These are phyloP conservation scores for Arabidopsis arenosa DNA, from an alignment of 345 rosid genomes.

Conservation along the genomic window DNA sequence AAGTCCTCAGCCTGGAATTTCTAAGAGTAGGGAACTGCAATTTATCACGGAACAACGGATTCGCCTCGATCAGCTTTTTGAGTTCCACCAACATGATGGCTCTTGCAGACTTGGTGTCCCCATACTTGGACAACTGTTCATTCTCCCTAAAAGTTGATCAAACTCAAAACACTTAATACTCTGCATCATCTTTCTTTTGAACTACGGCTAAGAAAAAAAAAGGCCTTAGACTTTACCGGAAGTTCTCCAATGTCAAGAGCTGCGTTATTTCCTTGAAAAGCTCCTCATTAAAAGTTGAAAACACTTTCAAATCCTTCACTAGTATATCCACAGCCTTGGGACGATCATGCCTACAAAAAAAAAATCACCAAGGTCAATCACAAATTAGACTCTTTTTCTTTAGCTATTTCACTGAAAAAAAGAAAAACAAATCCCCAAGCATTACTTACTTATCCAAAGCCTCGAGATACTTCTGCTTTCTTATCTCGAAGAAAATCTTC, in stretches of 20 bases:
- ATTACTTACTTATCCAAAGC: constrained; percentile 87
- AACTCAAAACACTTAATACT: constrained; percentile 20
- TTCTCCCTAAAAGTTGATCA: constrained; percentile 69
- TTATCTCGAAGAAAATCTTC: constrained; percentile 98
- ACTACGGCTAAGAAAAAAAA: background rate
- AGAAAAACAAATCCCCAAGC: background rate
- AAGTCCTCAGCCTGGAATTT: constrained; percentile 85
- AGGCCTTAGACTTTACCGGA: constrained; percentile 55
- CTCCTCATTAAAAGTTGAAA: constrained; percentile 95
- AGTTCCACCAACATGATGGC: constrained; percentile 97
- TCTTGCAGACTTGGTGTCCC: constrained; percentile 98
- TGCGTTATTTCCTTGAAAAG: constrained; percentile 96
- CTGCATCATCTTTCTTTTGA: constrained; percentile 31
- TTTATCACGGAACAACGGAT: constrained; percentile 95
- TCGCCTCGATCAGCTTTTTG: constrained; percentile 97
- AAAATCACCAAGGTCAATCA: constrained; percentile 30
- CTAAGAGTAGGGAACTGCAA: constrained; percentile 93
- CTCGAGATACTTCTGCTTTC: constrained; percentile 99
- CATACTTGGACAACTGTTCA: constrained; percentile 94
- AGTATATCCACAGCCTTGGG: constrained; percentile 95
- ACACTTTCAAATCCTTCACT: constrained; percentile 97
- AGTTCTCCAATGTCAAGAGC: constrained; percentile 90
- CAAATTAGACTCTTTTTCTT: constrained; percentile 1
- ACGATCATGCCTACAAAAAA: constrained; percentile 75
- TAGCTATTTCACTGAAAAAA: background rate